These are phyloP conservation scores for Aureobasidium sp. DNA, from an alignment of 2,329 filamentous ascomycete genomes.

Conservation along the genomic window DNA sequence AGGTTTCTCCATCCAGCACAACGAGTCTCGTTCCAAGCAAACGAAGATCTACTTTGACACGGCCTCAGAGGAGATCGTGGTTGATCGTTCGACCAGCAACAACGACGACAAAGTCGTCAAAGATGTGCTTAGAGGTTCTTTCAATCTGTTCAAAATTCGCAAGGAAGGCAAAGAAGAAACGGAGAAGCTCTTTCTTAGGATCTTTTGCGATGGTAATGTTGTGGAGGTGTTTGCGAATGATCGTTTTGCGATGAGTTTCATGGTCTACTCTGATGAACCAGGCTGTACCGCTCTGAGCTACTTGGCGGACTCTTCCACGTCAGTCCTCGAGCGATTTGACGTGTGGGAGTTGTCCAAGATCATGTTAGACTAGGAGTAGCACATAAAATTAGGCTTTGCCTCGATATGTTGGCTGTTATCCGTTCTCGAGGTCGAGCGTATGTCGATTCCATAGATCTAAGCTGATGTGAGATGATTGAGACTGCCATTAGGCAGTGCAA, in stretches of 20 bases:
- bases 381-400: too few species aligned
- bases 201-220: conserved; percentile 3
- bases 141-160: neutral
- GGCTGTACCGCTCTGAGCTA: neutral
- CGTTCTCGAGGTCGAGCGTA: too few species aligned
- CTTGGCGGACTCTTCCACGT: neutral
- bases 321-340: neutral
- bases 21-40: neutral
- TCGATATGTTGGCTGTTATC: too few species aligned
- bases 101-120: neutral
- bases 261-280: neutral
- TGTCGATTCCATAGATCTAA: too few species aligned
- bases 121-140: neutral
- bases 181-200: neutral
- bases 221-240: conserved; percentile 8
- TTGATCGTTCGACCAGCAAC: conserved; percentile 5
- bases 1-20: neutral
- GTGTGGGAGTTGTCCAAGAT: neutral
- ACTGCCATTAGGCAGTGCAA: too few species aligned
- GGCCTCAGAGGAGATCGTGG: neutral
- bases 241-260: conserved; percentile 4
- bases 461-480: too few species aligned
- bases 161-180: neutral
- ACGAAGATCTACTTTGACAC: neutral
- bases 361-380: neutral